Percentiles rank a stretch among this genome's conserved stretches.
Evolutionary conservation across 2,329 filamentous ascomycete species (phyloP).

Genomic region (Alternaria sp.): DNA sequence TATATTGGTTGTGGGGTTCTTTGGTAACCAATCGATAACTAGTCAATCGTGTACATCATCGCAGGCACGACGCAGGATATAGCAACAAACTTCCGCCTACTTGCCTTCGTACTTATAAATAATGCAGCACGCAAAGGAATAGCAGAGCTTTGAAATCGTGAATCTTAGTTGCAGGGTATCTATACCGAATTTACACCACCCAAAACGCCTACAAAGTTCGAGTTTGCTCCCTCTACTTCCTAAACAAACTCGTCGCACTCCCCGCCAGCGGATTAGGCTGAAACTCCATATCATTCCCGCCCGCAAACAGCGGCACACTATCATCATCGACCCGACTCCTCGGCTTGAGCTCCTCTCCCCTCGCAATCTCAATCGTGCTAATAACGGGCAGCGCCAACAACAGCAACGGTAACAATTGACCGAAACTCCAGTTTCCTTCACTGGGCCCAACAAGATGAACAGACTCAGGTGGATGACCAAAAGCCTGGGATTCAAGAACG

Average conservation of each 20-base stretch:
- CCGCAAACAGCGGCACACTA: slow-evolving; percentile 37
- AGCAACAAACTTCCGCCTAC: too few relatives aligned
- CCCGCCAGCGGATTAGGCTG: slow-evolving; percentile 57
- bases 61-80: too few relatives aligned
- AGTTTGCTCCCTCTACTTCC: too few relatives aligned
- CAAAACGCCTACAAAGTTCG: too few relatives aligned
- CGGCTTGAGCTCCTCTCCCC: slow-evolving; percentile 57
- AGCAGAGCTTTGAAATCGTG: too few relatives aligned
- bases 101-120: too few relatives aligned
- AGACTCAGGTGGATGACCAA: slow-evolving; percentile 56
- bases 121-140: too few relatives aligned
- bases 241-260: slow-evolving; percentile 26
- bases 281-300: slow-evolving; percentile 51
- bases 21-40: too few relatives aligned
- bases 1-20: too few relatives aligned
- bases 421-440: slow-evolving; percentile 68
- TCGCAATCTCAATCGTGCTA: slow-evolving; percentile 64
- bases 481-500: slow-evolving; percentile 65
- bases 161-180: too few relatives aligned
- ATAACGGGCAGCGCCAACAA: slow-evolving; percentile 66
- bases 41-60: too few relatives aligned
- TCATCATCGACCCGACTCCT: slow-evolving; percentile 52
- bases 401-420: slow-evolving; percentile 66
- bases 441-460: slow-evolving; percentile 59
- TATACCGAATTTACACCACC: too few relatives aligned